Evolutionary conservation across 345 rosid genomes (phyloP).

Genomic region (Linum lewisii): DNA sequence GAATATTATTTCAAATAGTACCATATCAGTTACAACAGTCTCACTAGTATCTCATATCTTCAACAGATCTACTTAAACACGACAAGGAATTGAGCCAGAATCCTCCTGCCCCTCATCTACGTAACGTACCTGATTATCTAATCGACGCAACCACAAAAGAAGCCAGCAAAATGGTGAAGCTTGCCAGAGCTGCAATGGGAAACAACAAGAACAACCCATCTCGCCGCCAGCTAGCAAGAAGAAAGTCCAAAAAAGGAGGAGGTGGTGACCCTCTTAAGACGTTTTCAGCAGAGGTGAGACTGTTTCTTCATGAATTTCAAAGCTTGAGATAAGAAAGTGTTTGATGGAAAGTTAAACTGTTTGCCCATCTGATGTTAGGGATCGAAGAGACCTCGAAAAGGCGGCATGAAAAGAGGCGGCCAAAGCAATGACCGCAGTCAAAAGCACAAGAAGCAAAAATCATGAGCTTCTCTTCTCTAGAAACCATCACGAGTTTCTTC

Average conservation of each 20-base stretch:
- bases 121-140: conserved; percentile 67
- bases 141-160: conserved; percentile 63
- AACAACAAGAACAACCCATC: conserved; percentile 22
- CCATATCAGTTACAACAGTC: too few species aligned
- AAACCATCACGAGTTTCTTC: too few species aligned
- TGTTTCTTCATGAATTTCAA: not conserved
- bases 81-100: conserved; percentile 76
- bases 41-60: not conserved
- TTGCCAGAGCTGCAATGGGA: conserved; percentile 85
- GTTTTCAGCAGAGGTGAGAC: conserved; percentile 37
- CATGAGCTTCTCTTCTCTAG: too few species aligned
- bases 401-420: conserved; percentile 24
- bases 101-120: conserved; percentile 53
- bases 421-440: conserved; percentile 11
- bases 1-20: too few species aligned
- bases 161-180: conserved; percentile 78
- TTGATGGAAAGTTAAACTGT: not conserved
- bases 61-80: conserved; percentile 67
- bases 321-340: not conserved
- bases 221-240: conserved; percentile 36
- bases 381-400: conserved; percentile 25
- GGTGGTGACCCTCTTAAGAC: conserved; percentile 52
- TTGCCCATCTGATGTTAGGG: conserved; percentile 17
- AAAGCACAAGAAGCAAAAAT: conserved; percentile 29
- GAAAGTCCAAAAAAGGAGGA: conserved; percentile 33